Base-by-base conservation (phyloP, 176 grass and related monocot genomes). In the Otatea glauca region DNA sequence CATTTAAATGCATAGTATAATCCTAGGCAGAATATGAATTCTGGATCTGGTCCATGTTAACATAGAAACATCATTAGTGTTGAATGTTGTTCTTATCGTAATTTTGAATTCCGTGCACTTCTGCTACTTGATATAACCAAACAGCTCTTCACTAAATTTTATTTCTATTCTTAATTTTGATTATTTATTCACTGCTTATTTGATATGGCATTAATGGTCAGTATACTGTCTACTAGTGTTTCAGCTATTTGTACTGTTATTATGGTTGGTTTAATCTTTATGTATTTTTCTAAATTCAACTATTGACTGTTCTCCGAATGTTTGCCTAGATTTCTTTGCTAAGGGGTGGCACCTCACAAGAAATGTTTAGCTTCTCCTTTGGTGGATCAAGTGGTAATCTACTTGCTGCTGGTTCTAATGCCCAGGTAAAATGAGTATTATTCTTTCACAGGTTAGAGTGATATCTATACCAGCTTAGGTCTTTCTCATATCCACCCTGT, bases 301-400 rank as follows among this genome's bases (percentile, higher is more conserved):
- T 27, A 50, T 80, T 86, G 45, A 54, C 58, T 11, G 0, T 27
- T 83, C 24, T 79, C 32, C 48, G 23, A 41, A 45, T 81, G 35
- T 70, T 41, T 56, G 48, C 47, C 41, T 47, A 98, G 96, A 75
- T 95, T 82, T 98, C 93, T 75, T 72, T 89, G 80, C 83, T 98
- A 72, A 95, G 88, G 70, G 75, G 84, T 25, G 78, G 88, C 8
- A 44, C 85, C 7, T 90, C 96, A 3, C 82, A 95, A 67, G 93
- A 95, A 85, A 80, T 98, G 76, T 98, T 93, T 77, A 98, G 89
- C 85, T 98, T 98, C 84, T 88, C 82, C 65, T 98, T 94, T 81
- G 93, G 96, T 65, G 93, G 96, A 75, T 89, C 89, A 85, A 92
- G 48, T 78, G 90, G 89, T 82, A 94, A 89, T 72, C 89, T 95